A percentile compares a stretch with the other conserved stretches of the same genome.
phyloP scores from a whole-genome alignment of 768 basidiomycete species.

The Tylopilus sp. region DNA sequence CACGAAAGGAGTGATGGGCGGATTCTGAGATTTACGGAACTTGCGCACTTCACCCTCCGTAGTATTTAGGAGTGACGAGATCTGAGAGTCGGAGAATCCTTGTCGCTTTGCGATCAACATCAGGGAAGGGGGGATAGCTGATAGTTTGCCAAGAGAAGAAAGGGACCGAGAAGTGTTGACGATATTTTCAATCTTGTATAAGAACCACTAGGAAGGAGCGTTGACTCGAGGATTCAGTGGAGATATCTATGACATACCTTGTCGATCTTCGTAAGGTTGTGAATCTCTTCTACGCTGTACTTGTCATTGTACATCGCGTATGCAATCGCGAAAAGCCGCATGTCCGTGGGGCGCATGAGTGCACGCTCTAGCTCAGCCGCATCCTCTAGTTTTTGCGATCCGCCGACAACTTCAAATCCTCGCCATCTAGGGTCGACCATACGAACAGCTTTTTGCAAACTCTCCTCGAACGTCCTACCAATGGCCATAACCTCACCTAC shows the following conservation, averaged over 20 bases:
- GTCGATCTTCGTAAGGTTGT: conserved; percentile 97
- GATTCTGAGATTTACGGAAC: conserved; percentile 76
- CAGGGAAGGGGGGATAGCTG: conserved; percentile 67
- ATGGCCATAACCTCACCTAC: conserved; percentile 99
- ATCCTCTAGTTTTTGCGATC: conserved; percentile 79
- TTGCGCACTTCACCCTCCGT: conserved; percentile 79
- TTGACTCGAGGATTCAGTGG: background rate
- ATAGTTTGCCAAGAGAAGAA: conserved; percentile 65
- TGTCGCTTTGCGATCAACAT: conserved; percentile 87
- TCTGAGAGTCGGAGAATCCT: conserved; percentile 94
- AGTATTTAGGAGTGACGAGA: conserved; percentile 73
- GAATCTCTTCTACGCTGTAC: conserved; percentile 86
- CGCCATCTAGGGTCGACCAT: conserved; percentile 96
- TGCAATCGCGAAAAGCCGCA: conserved; percentile 94
- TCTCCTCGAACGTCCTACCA: conserved; percentile 98
- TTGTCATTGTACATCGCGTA: conserved; percentile 95
- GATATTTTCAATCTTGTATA: conserved; percentile 99
- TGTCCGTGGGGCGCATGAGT: conserved; percentile 84
- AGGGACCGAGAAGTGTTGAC: conserved; percentile 81
- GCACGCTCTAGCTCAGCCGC: conserved; percentile 66
- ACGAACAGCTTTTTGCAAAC: conserved; percentile 95
- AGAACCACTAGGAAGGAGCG: conserved; percentile 70
- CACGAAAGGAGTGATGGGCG: conserved; percentile 85
- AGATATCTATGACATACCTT: conserved; percentile 47
- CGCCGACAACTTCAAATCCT: conserved; percentile 94